Evolutionary conservation across 768 basidiomycete species (phyloP).

Genomic region (Piloderma croceum): DNA sequence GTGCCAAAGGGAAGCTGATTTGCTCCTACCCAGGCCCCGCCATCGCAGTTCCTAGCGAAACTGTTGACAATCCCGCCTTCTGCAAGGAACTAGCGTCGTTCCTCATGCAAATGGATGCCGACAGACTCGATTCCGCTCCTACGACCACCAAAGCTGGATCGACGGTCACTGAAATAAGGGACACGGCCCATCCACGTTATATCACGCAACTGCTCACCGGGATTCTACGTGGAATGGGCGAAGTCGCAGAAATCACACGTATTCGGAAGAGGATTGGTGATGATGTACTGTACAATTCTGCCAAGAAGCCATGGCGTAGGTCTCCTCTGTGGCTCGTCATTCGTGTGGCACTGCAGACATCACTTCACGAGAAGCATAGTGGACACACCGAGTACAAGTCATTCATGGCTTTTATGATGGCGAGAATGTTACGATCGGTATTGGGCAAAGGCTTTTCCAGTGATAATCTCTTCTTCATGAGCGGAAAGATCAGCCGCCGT

Average conservation of each 20-base stretch:
- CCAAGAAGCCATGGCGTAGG: constrained; percentile 28
- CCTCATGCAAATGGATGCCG: too few species aligned
- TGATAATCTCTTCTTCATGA: constrained; percentile 33
- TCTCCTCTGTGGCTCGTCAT: constrained; percentile 33
- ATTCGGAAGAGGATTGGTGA: constrained; percentile 31
- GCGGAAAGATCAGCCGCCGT: constrained; percentile 33
- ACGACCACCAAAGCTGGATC: constrained; percentile 34
- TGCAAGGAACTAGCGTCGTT: constrained; percentile 28
- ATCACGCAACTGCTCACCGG: constrained; percentile 4
- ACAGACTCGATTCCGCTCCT: constrained; percentile 29
- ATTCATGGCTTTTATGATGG: constrained; percentile 41
- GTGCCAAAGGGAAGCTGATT: constrained; percentile 35
- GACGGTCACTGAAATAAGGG: constrained; percentile 17
- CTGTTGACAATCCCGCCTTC: constrained; percentile 26
- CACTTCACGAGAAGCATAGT: too few species aligned
- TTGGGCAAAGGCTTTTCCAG: constrained; percentile 20
- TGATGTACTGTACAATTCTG: constrained; percentile 20
- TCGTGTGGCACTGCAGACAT: constrained; percentile 29
- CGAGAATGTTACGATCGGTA: constrained; percentile 22
- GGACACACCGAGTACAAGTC: constrained; percentile 34
- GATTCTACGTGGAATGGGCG: too few species aligned
- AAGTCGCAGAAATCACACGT: too few species aligned
- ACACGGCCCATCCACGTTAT: not conserved
- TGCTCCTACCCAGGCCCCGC: constrained; percentile 44
- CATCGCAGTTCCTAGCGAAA: constrained; percentile 27